phyloP scores from a whole-genome alignment of 495 filamentous ascomycete species.

The Lineolata rhizophorae region DNA sequence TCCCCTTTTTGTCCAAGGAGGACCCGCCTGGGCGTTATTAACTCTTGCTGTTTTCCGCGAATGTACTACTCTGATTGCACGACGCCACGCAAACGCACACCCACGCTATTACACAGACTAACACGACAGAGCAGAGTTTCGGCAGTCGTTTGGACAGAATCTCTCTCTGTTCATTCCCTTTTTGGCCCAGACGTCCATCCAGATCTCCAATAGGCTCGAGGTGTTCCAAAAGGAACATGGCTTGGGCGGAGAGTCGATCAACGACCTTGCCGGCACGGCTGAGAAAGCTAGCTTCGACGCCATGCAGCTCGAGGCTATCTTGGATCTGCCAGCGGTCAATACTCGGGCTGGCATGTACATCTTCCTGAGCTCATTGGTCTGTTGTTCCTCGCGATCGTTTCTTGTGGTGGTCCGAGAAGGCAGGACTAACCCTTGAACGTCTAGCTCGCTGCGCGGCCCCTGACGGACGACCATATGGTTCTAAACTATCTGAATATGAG shows the following conservation, averaged over 20 bases:
- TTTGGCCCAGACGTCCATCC: too few species aligned
- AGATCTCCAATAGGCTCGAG: background rate
- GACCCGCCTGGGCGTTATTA: too few species aligned
- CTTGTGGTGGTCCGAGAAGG: background rate
- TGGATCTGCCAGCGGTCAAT: constrained; percentile 45
- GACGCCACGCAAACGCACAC: too few species aligned
- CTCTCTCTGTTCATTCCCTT: too few species aligned
- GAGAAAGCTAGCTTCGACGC: constrained; percentile 9
- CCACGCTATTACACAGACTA: too few species aligned
- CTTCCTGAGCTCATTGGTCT: constrained; percentile 71
- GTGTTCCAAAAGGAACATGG: background rate
- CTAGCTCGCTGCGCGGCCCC: constrained; percentile 57
- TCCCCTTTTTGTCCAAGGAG: too few species aligned
- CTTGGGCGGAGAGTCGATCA: background rate
- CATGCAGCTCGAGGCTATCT: constrained; percentile 21
- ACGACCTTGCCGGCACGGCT: constrained; percentile 18
- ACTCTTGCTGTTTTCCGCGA: too few species aligned
- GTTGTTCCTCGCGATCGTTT: constrained; percentile 18
- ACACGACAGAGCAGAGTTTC: too few species aligned
- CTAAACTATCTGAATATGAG: constrained; percentile 61
- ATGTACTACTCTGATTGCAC: too few species aligned
- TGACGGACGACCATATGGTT: constrained; percentile 60
- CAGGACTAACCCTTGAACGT: constrained; percentile 1
- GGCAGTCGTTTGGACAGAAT: too few species aligned
- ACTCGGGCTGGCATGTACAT: constrained; percentile 81